Percentiles rank a stretch among this genome's conserved stretches.
phyloP scores from a whole-genome alignment of 352 stramenopile genomes.

The Phytophthora multivora region DNA sequence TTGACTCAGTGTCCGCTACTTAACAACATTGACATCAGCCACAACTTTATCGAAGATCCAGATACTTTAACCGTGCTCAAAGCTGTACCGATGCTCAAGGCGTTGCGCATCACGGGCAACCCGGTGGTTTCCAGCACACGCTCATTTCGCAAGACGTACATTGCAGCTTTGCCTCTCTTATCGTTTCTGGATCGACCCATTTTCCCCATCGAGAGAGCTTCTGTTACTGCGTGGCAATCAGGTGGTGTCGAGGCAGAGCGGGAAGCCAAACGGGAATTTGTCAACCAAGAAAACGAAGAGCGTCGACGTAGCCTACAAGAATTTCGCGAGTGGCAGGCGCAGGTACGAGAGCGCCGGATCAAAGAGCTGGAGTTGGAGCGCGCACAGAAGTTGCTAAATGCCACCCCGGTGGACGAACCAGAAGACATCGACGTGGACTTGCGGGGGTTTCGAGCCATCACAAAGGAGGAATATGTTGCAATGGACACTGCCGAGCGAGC shows the following conservation, averaged over 20 bases:
- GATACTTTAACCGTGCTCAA: conserved; percentile 82
- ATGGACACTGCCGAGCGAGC: conserved; percentile 45
- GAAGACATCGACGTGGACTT: conserved; percentile 40
- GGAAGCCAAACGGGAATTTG: conserved; percentile 70
- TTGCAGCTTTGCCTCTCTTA: conserved; percentile 84
- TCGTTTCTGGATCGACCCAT: conserved; percentile 95
- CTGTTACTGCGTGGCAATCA: conserved; percentile 83
- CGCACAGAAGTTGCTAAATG: conserved; percentile 38
- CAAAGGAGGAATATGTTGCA: conserved; percentile 63
- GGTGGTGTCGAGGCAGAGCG: conserved; percentile 91
- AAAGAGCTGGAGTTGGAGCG: conserved; percentile 60
- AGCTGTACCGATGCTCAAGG: conserved; percentile 79
- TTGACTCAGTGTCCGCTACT: conserved; percentile 74
- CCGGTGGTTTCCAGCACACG: conserved; percentile 89
- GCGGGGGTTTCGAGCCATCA: conserved; percentile 64
- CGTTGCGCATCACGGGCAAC: conserved; percentile 89
- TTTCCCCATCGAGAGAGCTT: conserved; percentile 90
- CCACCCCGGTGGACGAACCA: conserved; percentile 14
- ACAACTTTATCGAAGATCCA: conserved; percentile 89
- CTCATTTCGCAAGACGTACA: conserved; percentile 94
- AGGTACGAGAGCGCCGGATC: conserved; percentile 67
- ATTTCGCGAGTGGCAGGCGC: conserved; percentile 81
- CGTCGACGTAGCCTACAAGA: conserved; percentile 66
- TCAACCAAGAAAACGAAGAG: conserved; percentile 80
- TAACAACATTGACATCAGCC: conserved; percentile 92